Evolutionary conservation across 139 green algal genomes (phyloP), one percentile per base, ranked within the genome.

Genomic region (Tetraselmis chui): DNA sequence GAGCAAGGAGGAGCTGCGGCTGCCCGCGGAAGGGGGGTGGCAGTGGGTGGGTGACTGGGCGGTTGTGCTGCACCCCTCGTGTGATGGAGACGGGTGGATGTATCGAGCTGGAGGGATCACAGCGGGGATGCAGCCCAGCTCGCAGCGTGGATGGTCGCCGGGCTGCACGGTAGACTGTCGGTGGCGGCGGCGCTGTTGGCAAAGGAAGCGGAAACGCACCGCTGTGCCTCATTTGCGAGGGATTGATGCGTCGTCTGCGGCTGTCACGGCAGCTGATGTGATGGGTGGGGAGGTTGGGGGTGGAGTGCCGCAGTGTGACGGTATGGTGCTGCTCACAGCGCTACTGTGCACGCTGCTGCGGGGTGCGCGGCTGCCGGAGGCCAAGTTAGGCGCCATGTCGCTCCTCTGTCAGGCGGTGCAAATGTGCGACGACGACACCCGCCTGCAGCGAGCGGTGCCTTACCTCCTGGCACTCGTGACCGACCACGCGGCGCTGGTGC

Each of bases 321-420:
- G 92, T 76, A 87, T 96, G 88, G 87, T 92, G 76, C 82, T 97
- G 80, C 29, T 98, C 5, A 85, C 88, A 2, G 89, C 91, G 79
- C 85, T 98, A 81, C 85, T 98, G 75, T 98, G 95, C 89, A 89
- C 90, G 11, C 84, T 94, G 31, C 82, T 99, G 58, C 83, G 96
- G 22, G 92, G 93, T 22, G 83, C 88, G 0, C 83, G 83, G 28
- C 88, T 94, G 77, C 85, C 92, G 32, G 89, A 93, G 76, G 89
- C 84, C 30, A 94, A 93, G 81, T 84, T 88, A 29, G 23, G 79
- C 0, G 88, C 90, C 2, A 82, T 97, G 30, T 59, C 76, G 30
- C 89, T 98, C 80, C 87, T 98, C 59, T 83, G 80, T 23, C 76
- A 89, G 25, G 75, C 83, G 0, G 91, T 88, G 0, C 67, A 82